Conservation (phyloP, 2,329 filamentous ascomycete species). For the Bimuria novae-zelandiae region DNA sequence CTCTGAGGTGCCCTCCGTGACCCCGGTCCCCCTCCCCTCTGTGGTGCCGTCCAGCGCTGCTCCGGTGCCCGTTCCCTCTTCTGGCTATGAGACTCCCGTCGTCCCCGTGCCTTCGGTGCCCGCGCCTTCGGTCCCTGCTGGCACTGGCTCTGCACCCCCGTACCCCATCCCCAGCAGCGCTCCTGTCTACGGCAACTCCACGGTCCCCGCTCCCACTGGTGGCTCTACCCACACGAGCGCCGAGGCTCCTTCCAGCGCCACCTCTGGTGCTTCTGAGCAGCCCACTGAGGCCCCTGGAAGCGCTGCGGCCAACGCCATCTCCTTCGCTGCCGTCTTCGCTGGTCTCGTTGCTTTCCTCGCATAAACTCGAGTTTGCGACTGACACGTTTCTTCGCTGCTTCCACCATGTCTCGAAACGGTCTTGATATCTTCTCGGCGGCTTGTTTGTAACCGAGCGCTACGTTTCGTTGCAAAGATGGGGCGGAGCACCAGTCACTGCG, state of each 20-base stretch:
- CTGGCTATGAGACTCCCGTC: neutral
- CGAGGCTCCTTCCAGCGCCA: too few relatives aligned
- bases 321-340: neutral
- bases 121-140: slow-evolving; percentile 11
- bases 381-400: slow-evolving; percentile 1
- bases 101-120: slow-evolving; percentile 8
- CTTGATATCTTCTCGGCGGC: slow-evolving; percentile 5
- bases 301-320: neutral
- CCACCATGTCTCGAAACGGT: neutral
- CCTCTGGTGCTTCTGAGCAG: neutral
- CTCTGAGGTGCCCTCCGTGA: slow-evolving; percentile 3
- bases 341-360: slow-evolving; percentile 5
- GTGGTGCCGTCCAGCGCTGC: too few relatives aligned
- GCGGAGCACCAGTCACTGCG: slow-evolving; percentile 6
- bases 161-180: slow-evolving; percentile 1
- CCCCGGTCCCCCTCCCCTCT: neutral
- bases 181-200: neutral
- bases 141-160: neutral
- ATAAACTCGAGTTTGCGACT: neutral
- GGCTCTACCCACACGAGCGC: neutral
- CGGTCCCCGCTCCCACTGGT: neutral
- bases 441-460: neutral
- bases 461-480: slow-evolving; percentile 2
- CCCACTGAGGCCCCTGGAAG: neutral
- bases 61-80: neutral